A percentile compares a stretch with the other conserved stretches of the same genome.
Conservation (phyloP, 371 early-diverging fungal genomes). For the Saksenaea vasiformis region DNA sequence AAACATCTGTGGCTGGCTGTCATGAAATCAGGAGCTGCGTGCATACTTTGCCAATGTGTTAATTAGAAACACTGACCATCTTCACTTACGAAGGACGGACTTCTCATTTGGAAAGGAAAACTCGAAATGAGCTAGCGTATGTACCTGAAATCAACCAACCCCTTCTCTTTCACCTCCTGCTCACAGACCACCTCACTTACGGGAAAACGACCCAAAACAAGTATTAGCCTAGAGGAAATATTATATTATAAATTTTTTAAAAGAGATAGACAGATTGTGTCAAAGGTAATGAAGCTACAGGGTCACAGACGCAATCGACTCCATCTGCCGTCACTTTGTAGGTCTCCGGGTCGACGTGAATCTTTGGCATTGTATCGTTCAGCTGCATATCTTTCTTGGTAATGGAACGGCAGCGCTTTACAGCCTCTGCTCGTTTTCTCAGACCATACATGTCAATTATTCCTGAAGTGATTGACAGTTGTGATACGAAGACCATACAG, state of each 20-base stretch:
- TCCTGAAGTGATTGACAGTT: constrained; percentile 67
- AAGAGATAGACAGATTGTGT: constrained; percentile 77
- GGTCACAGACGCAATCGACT: constrained; percentile 64
- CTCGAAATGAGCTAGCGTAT: too few species aligned
- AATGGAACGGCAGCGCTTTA: constrained; percentile 74
- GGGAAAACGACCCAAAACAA: not conserved
- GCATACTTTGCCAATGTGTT: too few species aligned
- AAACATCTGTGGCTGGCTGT: too few species aligned
- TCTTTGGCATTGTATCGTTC: constrained; percentile 74
- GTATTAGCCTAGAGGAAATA: too few species aligned
- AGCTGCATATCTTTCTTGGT: constrained; percentile 86
- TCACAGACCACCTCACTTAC: not conserved
- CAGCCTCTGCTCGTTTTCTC: constrained; percentile 71
- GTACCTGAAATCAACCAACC: not conserved
- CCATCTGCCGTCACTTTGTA: constrained; percentile 86
- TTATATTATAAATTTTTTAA: constrained; percentile 44
- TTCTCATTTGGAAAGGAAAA: too few species aligned
- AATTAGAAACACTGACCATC: too few species aligned
- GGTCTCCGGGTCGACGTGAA: constrained; percentile 89
- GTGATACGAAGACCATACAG: constrained; percentile 80
- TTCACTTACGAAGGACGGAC: too few species aligned
- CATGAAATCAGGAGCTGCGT: too few species aligned
- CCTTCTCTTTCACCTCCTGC: too few species aligned
- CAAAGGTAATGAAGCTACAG: constrained; percentile 73
- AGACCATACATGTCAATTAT: constrained; percentile 58